phyloP scores from a whole-genome alignment of 257 asterid genomes.

The Cruciata laevipes region DNA sequence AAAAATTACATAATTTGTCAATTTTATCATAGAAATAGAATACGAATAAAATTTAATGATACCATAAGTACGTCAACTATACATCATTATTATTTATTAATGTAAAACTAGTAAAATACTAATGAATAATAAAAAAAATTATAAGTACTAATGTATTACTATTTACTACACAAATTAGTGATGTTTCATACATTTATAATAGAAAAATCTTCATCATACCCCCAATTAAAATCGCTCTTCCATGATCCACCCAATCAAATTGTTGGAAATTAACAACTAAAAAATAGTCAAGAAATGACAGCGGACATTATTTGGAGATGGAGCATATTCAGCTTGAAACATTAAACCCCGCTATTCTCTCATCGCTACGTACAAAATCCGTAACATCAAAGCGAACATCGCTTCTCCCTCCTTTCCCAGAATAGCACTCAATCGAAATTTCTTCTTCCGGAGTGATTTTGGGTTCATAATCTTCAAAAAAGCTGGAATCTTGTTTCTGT shows the following conservation, averaged over 20 bases:
- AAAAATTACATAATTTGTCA: too few species aligned
- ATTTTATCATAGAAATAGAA: too few species aligned
- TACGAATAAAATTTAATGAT: too few species aligned
- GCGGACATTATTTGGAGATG: constrained; percentile 1
- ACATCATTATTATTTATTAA: too few species aligned
- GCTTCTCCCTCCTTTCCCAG: neutral
- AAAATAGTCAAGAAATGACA: constrained; percentile 2
- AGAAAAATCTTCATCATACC: neutral
- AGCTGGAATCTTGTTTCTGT: neutral
- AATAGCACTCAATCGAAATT: neutral
- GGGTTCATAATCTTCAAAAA: neutral
- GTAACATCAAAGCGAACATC: neutral
- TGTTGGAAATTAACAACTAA: neutral
- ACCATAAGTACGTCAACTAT: too few species aligned
- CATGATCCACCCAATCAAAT: neutral
- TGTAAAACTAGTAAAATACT: too few species aligned
- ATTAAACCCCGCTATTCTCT: constrained; percentile 4
- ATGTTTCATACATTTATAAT: too few species aligned
- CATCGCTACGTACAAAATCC: neutral
- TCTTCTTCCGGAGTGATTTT: neutral
- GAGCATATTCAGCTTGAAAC: constrained; percentile 12
- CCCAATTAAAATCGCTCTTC: neutral
- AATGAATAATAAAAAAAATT: too few species aligned
- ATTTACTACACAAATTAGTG: too few species aligned
- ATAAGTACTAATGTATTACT: too few species aligned